Evolutionary conservation across 75 land plant species (phyloP), one percentile per base, ranked within the genome.

Genomic region (Picea sitchensis): DNA sequence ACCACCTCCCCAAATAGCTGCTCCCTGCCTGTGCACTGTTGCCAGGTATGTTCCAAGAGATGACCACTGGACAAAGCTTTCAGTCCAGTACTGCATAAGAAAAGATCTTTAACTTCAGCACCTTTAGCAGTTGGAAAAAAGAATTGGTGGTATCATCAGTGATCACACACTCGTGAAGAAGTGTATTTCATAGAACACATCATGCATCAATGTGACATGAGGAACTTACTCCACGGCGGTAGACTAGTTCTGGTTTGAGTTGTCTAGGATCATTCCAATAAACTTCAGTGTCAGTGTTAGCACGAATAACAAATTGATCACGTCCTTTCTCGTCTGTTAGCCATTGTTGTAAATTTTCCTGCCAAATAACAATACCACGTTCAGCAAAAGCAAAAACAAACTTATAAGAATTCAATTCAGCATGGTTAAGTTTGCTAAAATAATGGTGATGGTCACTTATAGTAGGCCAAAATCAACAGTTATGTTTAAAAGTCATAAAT

Each of bases 51-150:
- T 92, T 61, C 98, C 99, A 31, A 96, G 82, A 2, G 99, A 92
- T 58, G 98, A 96, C 99, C 99, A 96, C 84, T 96, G 95, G 61
- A 91, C 91, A 83, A 83, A 94, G 81, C 93, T 92, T 78, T 96
- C 95, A 30, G 98, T 96, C 99, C 99, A 96, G 79, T 72, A 88
- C 98, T 96, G 92, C 81, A 64, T 78, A 32, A 57, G 61, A 72
- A 77, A 51, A 54, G n/a, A 17, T 36, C 14, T 14, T 47, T 76
- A 2, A 56, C 31, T 57, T 76, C 32, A 44, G 32, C 65, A 79
- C 56, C 56, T 9, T 51, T 51, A 9, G 56, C 9, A 51, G 56
- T 51, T 47, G 9, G 11, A 51, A 8, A 51, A 51, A 51, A 9
- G 11, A 51, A 8, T 9, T 51, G 56, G 12, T 8, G 56, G 11